These are phyloP conservation scores for Ustilago esculenta DNA, from an alignment of 1,284 basidiomycete genomes.

Conservation along the genomic window DNA sequence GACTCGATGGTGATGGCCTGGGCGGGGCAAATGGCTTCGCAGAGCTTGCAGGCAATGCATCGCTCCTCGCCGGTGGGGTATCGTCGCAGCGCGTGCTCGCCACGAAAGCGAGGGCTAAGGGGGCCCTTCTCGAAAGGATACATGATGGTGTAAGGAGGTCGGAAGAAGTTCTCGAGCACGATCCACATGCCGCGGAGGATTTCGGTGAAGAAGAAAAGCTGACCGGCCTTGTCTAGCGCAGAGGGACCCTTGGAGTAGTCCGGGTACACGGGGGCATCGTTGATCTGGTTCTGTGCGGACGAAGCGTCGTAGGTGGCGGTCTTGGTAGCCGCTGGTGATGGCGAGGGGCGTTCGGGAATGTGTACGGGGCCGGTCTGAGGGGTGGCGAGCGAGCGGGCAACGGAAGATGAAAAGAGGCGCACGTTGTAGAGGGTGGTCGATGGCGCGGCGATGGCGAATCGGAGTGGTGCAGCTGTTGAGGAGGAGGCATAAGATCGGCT, in stretches of 20 bases:
- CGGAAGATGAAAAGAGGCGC: constrained; percentile 42
- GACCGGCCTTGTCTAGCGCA: constrained; percentile 84
- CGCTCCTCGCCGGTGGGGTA: constrained; percentile 99
- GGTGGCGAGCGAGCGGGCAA: constrained; percentile 41
- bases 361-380: constrained; percentile 47
- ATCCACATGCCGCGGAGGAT: constrained; percentile 99
- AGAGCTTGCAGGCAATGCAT: constrained; percentile 97
- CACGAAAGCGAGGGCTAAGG: constrained; percentile 95
- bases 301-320: constrained; percentile 43
- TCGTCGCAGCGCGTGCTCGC: constrained; percentile 96
- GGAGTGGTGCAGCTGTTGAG: constrained; percentile 28
- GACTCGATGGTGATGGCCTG: constrained; percentile 99
- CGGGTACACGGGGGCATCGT: constrained; percentile 42
- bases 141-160: constrained; percentile 96
- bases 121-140: constrained; percentile 86
- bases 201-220: constrained; percentile 98
- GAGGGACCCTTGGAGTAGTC: constrained; percentile 74
- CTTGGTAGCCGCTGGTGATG: constrained; percentile 35
- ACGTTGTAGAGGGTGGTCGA: constrained; percentile 31
- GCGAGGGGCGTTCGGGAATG: constrained; percentile 12
- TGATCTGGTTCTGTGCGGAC: constrained; percentile 21
- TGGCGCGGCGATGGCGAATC: constrained; percentile 35
- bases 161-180: constrained; percentile 97
- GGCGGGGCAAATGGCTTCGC: constrained; percentile 98
- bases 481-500: constrained; percentile 41